Evolutionary conservation across 176 grass and related monocot species (phyloP).

Genomic region (Hyparrhenia diplandra): DNA sequence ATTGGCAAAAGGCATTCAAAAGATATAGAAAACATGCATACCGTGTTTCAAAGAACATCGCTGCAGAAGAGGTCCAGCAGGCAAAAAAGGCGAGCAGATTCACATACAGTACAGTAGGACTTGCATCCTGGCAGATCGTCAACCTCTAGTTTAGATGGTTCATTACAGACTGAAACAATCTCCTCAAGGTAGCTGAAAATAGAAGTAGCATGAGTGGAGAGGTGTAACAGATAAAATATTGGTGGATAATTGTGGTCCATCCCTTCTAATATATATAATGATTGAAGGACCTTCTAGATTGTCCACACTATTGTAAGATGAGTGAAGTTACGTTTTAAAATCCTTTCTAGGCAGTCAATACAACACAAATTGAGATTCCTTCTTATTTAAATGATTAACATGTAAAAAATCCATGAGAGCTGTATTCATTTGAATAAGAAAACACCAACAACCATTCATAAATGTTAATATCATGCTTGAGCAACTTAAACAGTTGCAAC

Average conservation of each 20-base stretch:
- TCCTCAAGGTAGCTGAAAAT: conserved; percentile 64
- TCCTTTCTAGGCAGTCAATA: background rate
- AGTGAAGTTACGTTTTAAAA: background rate
- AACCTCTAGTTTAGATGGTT: conserved; percentile 32
- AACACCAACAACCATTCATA: background rate
- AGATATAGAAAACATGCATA: conserved; percentile 22
- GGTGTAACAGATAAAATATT: background rate
- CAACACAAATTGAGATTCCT: background rate
- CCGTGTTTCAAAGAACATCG: conserved; percentile 80
- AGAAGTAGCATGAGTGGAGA: conserved; percentile 11
- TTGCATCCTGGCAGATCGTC: conserved; percentile 67
- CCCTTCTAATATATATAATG: background rate
- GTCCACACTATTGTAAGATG: background rate
- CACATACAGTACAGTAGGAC: conserved; percentile 74
- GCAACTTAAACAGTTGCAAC: conserved; percentile 15
- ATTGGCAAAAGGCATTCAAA: background rate
- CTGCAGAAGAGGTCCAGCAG: conserved; percentile 95
- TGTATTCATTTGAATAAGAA: conserved; percentile 16
- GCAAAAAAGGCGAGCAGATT: conserved; percentile 89
- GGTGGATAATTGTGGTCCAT: background rate
- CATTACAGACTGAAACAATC: conserved; percentile 40
- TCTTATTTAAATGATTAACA: background rate
- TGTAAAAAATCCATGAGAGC: background rate
- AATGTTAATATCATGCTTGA: conserved; percentile 9
- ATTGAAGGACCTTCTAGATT: background rate